Conservation (phyloP, 495 filamentous ascomycete genomes). For the Penicillium pancosmium region DNA sequence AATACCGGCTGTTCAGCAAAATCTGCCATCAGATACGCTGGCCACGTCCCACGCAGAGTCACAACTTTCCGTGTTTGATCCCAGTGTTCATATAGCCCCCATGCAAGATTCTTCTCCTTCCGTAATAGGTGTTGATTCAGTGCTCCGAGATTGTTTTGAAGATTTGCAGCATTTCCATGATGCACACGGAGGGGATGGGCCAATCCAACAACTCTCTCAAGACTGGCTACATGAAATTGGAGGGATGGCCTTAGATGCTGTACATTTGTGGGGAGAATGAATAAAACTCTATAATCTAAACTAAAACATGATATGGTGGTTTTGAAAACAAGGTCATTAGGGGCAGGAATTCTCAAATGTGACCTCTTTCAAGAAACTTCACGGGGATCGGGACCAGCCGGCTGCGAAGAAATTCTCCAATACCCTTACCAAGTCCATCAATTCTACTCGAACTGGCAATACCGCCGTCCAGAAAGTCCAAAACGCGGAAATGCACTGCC, state of each 20-base stretch:
- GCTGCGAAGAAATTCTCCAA: constrained; percentile 51
- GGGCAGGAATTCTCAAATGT: background rate
- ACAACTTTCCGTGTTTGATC: background rate
- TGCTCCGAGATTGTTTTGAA: constrained; percentile 26
- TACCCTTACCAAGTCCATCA: constrained; percentile 55
- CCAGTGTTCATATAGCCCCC: background rate
- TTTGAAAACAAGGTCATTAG: background rate
- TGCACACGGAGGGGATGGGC: constrained; percentile 17
- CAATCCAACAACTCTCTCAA: constrained; percentile 25
- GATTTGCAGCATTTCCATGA: constrained; percentile 24
- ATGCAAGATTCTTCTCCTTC: constrained; percentile 7
- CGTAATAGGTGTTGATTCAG: constrained; percentile 19
- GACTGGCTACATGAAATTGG: constrained; percentile 33
- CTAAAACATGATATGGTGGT: background rate
- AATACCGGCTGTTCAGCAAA: background rate
- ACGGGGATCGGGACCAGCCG: constrained; percentile 45
- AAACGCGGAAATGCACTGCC: constrained; percentile 55
- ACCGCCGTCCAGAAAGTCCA: constrained; percentile 51
- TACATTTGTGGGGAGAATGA: constrained; percentile 2
- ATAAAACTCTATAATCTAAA: background rate
- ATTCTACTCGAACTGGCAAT: constrained; percentile 47
- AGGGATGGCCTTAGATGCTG: constrained; percentile 4
- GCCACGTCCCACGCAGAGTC: background rate
- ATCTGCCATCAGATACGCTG: background rate
- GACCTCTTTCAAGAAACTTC: constrained; percentile 5